Evolutionary conservation across 2,329 filamentous ascomycete genomes (phyloP).

Genomic region (Didymosphaeria variabile): DNA sequence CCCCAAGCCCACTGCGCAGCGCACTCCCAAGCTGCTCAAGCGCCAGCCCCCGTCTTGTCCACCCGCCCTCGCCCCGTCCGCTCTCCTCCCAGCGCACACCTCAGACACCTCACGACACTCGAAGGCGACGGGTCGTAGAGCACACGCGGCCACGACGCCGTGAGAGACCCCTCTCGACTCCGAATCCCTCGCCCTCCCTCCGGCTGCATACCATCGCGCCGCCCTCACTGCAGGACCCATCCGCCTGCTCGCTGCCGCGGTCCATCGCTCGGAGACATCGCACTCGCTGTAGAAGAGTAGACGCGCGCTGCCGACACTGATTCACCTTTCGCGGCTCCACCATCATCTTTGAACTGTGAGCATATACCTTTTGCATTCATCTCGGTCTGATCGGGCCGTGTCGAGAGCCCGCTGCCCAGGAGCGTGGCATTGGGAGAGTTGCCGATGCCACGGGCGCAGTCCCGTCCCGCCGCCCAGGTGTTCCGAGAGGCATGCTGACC

Average conservation of each 20-base stretch:
- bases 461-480: slow-evolving; percentile 5
- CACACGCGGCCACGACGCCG: slow-evolving; percentile 2
- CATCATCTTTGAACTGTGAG: background rate
- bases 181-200: no score
- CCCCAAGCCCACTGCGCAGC: background rate
- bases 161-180: background rate
- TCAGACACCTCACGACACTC: slow-evolving; percentile 1
- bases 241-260: background rate
- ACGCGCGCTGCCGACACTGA: background rate
- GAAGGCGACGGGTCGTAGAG: background rate
- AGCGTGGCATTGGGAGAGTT: slow-evolving; percentile 12
- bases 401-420: slow-evolving; percentile 9
- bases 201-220: background rate
- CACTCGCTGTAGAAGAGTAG: background rate
- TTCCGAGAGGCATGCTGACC: slow-evolving; percentile 5
- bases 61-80: slow-evolving; percentile 1
- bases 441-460: slow-evolving; percentile 13
- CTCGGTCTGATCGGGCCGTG: slow-evolving; percentile 2
- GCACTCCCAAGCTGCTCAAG: background rate
- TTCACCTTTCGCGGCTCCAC: background rate
- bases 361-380: background rate
- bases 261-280: background rate
- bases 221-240: background rate
- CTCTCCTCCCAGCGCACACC: background rate
- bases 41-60: slow-evolving; percentile 4